Percentiles rank a stretch among this genome's conserved stretches.
phyloP scores from a whole-genome alignment of 2,329 filamentous ascomycete species.

The Aspergillus sp. region DNA sequence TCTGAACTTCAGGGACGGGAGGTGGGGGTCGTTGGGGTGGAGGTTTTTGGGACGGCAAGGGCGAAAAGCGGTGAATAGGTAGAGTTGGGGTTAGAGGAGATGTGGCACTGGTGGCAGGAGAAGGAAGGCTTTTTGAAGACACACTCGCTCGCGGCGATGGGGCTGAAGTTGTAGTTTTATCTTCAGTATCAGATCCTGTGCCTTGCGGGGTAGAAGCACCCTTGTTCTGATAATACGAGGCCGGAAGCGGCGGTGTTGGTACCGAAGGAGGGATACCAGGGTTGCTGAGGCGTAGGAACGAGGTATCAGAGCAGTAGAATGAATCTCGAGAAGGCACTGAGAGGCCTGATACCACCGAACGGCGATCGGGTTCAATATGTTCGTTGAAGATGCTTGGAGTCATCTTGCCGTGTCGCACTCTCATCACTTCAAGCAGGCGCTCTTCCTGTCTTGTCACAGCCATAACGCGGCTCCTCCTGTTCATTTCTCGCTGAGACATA shows the following conservation, averaged over 20 bases:
- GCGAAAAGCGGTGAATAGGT: conserved; percentile 40
- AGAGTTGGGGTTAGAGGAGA: conserved; percentile 43
- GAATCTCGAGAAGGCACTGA: conserved; percentile 33
- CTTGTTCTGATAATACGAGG: conserved; percentile 28
- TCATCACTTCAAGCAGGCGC: conserved; percentile 51
- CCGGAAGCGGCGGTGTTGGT: conserved; percentile 24
- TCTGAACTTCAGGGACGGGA: conserved; percentile 32
- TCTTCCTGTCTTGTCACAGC: conserved; percentile 56
- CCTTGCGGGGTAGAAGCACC: conserved; percentile 27
- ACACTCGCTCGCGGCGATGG: conserved; percentile 35
- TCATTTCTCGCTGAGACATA: conserved; percentile 27
- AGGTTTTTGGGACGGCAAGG: conserved; percentile 33
- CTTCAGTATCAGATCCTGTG: conserved; percentile 35
- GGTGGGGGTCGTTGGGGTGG: conserved; percentile 33
- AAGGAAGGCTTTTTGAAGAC: conserved; percentile 41
- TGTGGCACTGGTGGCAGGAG: conserved; percentile 34
- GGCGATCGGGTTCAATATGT: conserved; percentile 26
- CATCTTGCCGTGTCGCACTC: conserved; percentile 49
- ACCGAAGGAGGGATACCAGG: conserved; percentile 30
- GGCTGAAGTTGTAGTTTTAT: conserved; percentile 31
- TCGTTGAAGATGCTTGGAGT: conserved; percentile 42
- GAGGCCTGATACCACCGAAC: conserved; percentile 30
- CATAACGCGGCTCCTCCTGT: conserved; percentile 49
- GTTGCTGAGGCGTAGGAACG: conserved; percentile 43
- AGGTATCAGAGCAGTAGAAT: conserved; percentile 38